A percentile compares a stretch with the other conserved stretches of the same genome.
phyloP scores from a whole-genome alignment of 116 monocot genomes.

The Cymodocea nodosa region DNA sequence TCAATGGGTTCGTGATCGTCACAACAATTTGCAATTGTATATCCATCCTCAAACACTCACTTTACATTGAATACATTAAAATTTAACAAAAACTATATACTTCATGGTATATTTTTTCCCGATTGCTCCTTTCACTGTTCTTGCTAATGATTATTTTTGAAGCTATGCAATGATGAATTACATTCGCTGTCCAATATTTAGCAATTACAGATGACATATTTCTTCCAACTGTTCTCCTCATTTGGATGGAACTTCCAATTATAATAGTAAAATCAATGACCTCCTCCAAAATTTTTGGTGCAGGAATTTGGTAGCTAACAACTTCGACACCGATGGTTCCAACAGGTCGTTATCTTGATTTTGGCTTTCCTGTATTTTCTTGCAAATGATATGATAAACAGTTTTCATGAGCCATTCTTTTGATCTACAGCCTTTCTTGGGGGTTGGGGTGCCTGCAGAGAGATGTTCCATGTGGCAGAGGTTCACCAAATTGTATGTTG shows the following conservation, averaged over 20 bases:
- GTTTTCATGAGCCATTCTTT: neutral
- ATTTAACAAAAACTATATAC: too few relatives aligned
- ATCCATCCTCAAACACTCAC: conserved; percentile 8
- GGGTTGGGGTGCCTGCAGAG: conserved; percentile 78
- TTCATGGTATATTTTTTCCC: too few relatives aligned
- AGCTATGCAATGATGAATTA: too few relatives aligned
- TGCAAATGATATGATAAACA: too few relatives aligned
- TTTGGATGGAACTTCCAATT: too few relatives aligned
- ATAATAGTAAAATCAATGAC: too few relatives aligned
- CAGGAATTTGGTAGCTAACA: conserved; percentile 20
- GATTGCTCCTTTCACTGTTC: too few relatives aligned
- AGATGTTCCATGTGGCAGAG: conserved; percentile 45
- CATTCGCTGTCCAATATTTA: too few relatives aligned
- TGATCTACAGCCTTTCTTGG: conserved; percentile 28
- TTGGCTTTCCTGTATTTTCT: neutral
- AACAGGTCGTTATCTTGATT: conserved; percentile 28
- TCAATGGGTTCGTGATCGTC: conserved; percentile 11
- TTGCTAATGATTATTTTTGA: too few relatives aligned
- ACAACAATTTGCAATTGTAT: conserved; percentile 10
- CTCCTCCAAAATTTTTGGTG: neutral
- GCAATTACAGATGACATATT: too few relatives aligned
- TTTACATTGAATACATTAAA: neutral
- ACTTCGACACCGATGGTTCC: conserved; percentile 17
- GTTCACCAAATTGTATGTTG: conserved; percentile 55
- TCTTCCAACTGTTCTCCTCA: too few relatives aligned